Conservation (phyloP, 2,329 filamentous ascomycete species). For the Nemania sp. region DNA sequence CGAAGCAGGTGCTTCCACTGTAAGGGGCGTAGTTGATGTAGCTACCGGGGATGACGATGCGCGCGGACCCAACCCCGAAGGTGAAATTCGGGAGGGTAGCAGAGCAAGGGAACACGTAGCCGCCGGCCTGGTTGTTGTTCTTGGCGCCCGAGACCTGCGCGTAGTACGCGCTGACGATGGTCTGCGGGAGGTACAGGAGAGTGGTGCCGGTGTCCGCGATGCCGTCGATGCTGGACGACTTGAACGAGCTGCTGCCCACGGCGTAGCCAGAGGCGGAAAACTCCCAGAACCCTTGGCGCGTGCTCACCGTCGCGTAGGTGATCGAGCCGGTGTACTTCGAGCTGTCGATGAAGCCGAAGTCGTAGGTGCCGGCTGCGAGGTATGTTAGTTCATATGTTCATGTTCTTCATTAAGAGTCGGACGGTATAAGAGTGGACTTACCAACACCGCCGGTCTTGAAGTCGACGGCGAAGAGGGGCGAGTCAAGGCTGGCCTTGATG, state of each 20-base stretch:
- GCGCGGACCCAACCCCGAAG: conserved; percentile 52
- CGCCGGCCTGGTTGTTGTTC: conserved; percentile 45
- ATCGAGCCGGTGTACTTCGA: conserved; percentile 35
- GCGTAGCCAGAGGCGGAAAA: conserved; percentile 37
- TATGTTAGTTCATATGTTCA: background rate
- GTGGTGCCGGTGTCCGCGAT: conserved; percentile 66
- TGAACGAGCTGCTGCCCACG: conserved; percentile 32
- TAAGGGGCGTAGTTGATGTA: conserved; percentile 54
- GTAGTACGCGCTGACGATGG: conserved; percentile 57
- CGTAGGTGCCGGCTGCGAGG: conserved; percentile 38
- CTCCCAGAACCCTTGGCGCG: conserved; percentile 40
- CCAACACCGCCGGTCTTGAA: conserved; percentile 29
- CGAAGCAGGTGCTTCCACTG: conserved; percentile 57
- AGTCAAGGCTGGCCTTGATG: conserved; percentile 27
- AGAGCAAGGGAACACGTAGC: conserved; percentile 57
- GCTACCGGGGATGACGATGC: conserved; percentile 53
- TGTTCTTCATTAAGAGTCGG: background rate
- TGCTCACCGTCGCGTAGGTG: conserved; percentile 36
- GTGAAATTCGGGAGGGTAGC: conserved; percentile 52
- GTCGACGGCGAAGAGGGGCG: conserved; percentile 35
- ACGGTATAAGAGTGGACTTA: conserved; percentile 13
- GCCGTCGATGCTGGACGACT: conserved; percentile 39
- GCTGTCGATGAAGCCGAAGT: conserved; percentile 42
- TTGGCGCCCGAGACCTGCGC: conserved; percentile 48
- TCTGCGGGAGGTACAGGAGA: conserved; percentile 49